A percentile compares a stretch with the other conserved stretches of the same genome.
Conservation (phyloP, 306 rosid species). For the Trifolium repens region DNA sequence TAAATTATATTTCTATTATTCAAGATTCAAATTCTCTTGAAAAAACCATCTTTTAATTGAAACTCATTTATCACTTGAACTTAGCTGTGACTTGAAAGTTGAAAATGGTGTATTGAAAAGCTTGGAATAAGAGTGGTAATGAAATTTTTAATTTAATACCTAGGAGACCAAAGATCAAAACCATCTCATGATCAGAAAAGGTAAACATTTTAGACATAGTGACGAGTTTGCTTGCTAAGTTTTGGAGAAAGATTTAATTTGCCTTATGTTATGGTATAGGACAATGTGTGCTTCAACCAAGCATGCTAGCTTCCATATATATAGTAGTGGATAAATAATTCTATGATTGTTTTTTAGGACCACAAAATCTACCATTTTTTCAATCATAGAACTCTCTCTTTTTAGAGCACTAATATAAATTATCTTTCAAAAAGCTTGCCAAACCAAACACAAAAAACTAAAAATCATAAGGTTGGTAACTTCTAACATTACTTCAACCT, state of each 20-base stretch:
- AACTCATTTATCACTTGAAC: too few relatives aligned
- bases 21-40: too few relatives aligned
- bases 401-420: constrained; percentile 37
- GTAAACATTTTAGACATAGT: constrained; percentile 44
- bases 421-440: constrained; percentile 38
- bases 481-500: constrained; percentile 26
- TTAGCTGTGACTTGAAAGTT: not conserved
- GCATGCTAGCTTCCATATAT: constrained; percentile 37
- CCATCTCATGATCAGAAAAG: constrained; percentile 48
- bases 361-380: constrained; percentile 18
- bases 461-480: constrained; percentile 29
- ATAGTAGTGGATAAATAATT: constrained; percentile 23
- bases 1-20: too few relatives aligned
- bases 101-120: not conserved
- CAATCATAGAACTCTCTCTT: constrained; percentile 9
- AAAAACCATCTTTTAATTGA: too few relatives aligned
- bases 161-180: constrained; percentile 63
- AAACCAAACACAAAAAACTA: constrained; percentile 22
- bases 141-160: constrained; percentile 45
- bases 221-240: constrained; percentile 1
- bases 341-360: constrained; percentile 13
- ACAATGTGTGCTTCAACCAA: constrained; percentile 40
- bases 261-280: constrained; percentile 13
- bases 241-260: constrained; percentile 13
- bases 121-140: not conserved